Base-by-base conservation (phyloP, 345 rosid species). In the Capsella bursapastoris region DNA sequence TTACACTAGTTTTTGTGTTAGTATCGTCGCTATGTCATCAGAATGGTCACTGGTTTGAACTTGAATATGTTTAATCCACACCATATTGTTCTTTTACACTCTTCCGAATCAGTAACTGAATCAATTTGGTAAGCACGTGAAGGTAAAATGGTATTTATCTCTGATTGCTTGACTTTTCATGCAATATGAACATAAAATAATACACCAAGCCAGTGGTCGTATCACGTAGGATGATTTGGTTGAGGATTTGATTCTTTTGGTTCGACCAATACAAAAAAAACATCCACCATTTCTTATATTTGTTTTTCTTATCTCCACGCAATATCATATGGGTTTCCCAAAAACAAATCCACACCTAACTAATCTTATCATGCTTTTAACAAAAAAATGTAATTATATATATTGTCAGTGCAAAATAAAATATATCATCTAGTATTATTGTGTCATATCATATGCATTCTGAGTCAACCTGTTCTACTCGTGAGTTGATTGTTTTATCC, bases 231-330 rank as follows among this genome's bases (percentile, higher is more conserved):
- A 52, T 66, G 8, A 38, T 67, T 27, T 67, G 61, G 71, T 67
- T 38, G 62, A 67, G 60, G 72, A 53, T 53, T 53, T 53, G 61
- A 53, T 53, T 53, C 50, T 5, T 67, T 67, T 67, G 72, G 48
- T 38, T 67, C 71, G 61, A 67, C 51, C 28, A 53, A 53, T 67
- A 53, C 29, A 67, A n/a, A 14, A 14, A 51, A 22, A 38, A 67
- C 37, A 53, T 53, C 15, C 37, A 67, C 61, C 61, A 40, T 38
- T 29, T 55, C 37, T 38, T 0, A 49, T 2, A 8, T 8, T 14
- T 56, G 4, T 32, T 25, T 27, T 28, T 27, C 62, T 67, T 67
- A 40, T 53, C 71, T 14, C 11, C 50, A 27, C 6, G n/a, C n/a
- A 52, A 38, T 67, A 38, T 38, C 28, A 37, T 51, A 51, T 27